Evolutionary conservation across 1,284 basidiomycete genomes (phyloP).

Genomic region (Sporisorium iseilematis-ciliati): DNA sequence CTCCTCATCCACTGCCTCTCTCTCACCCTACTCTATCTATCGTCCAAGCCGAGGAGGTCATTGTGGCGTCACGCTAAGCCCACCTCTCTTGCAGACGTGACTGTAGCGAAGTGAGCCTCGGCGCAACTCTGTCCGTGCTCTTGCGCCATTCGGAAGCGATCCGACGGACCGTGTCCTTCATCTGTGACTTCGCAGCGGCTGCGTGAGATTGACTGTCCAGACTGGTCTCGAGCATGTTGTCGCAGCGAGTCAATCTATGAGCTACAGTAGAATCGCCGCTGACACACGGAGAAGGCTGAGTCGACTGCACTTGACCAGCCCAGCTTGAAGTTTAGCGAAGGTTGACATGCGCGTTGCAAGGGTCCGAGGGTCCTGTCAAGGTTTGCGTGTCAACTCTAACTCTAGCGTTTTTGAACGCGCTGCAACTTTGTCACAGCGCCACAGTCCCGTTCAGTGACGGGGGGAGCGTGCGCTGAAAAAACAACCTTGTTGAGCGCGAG

Average conservation of each 20-base stretch:
- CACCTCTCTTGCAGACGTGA: neutral
- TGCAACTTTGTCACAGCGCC: neutral
- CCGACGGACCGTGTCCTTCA: neutral
- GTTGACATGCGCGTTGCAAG: too few species aligned
- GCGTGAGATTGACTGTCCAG: neutral
- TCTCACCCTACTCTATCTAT: neutral
- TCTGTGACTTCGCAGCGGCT: neutral
- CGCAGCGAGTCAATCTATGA: neutral
- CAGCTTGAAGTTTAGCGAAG: too few species aligned
- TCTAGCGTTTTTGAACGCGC: neutral
- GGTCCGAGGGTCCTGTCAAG: neutral
- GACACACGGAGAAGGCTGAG: slow-evolving; percentile 1
- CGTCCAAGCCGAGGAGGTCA: neutral
- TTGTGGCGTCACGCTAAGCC: slow-evolving; percentile 2
- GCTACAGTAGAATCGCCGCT: too few species aligned
- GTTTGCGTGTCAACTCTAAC: neutral
- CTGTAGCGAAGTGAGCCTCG: too few species aligned
- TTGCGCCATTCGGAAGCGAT: slow-evolving; percentile 5
- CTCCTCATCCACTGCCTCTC: too few species aligned
- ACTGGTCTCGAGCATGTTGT: neutral
- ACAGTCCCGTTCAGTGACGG: neutral
- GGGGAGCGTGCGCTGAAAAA: slow-evolving; percentile 6
- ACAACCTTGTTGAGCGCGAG: too few species aligned
- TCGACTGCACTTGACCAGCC: neutral
- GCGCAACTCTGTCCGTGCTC: too few species aligned